A percentile compares a stretch with the other conserved stretches of the same genome.
phyloP scores from a whole-genome alignment of 1,284 basidiomycete genomes.

The Rhizoctonia solani region DNA sequence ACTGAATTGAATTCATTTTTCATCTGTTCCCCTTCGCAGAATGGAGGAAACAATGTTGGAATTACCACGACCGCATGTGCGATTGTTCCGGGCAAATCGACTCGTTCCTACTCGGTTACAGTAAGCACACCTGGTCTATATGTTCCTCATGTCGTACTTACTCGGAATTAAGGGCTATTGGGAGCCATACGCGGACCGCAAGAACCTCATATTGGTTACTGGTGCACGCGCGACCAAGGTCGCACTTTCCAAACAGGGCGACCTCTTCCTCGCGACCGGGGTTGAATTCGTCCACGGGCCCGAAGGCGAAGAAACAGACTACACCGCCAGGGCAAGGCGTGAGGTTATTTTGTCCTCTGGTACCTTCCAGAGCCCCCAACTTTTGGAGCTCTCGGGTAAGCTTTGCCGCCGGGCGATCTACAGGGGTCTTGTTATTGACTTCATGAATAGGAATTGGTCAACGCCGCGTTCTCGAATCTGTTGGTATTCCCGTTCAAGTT shows the following conservation, averaged over 20 bases:
- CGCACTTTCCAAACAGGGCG: neutral
- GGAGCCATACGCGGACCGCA: slow-evolving; percentile 14
- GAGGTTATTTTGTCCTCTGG: slow-evolving; percentile 40
- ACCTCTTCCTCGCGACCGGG: slow-evolving; percentile 39
- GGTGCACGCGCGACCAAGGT: slow-evolving; percentile 29
- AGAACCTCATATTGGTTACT: slow-evolving; percentile 22
- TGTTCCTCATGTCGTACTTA: neutral
- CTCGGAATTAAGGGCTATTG: slow-evolving; percentile 4
- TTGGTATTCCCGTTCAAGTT: slow-evolving; percentile 48
- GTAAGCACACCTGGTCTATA: neutral
- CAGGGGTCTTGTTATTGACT: neutral
- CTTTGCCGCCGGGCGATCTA: neutral
- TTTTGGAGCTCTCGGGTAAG: slow-evolving; percentile 48
- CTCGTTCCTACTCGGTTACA: slow-evolving; percentile 26
- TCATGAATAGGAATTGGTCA: slow-evolving; percentile 50
- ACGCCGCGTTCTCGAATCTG: slow-evolving; percentile 45
- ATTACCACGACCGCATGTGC: slow-evolving; percentile 17
- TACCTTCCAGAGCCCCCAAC: slow-evolving; percentile 43
- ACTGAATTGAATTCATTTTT: neutral
- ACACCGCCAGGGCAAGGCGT: slow-evolving; percentile 30
- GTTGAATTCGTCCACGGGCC: slow-evolving; percentile 42
- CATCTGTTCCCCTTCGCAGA: slow-evolving; percentile 1
- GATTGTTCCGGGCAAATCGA: slow-evolving; percentile 25
- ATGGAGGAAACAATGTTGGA: slow-evolving; percentile 20
- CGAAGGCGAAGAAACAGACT: slow-evolving; percentile 36